Evolutionary conservation across 2,329 filamentous ascomycete species (phyloP).

Genomic region (Ophiostoma sp.): DNA sequence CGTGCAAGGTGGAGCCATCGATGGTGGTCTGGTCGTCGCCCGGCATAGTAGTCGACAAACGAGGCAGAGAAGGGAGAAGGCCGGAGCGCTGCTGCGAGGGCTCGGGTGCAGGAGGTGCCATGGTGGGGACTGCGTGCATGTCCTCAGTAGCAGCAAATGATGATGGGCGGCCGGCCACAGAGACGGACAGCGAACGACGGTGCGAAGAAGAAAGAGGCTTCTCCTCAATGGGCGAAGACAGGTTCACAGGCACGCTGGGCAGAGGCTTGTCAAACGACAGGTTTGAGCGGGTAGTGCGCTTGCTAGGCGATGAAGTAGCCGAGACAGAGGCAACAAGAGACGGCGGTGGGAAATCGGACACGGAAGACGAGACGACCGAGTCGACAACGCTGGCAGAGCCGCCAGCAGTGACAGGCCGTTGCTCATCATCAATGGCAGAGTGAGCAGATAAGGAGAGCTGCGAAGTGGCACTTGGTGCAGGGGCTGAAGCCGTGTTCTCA

Average conservation of each 20-base stretch:
- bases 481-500: conserved; percentile 31
- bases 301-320: conserved; percentile 19
- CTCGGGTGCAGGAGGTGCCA: conserved; percentile 10
- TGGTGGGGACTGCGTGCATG: conserved; percentile 20
- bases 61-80: conserved; percentile 50
- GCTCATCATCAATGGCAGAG: conserved; percentile 29
- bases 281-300: conserved; percentile 33
- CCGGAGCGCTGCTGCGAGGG: not conserved
- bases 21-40: conserved; percentile 43
- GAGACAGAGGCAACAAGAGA: conserved; percentile 14
- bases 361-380: conserved; percentile 31
- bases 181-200: conserved; percentile 33
- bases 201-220: conserved; percentile 24
- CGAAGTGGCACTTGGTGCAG: conserved; percentile 29
- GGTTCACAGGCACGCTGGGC: conserved; percentile 52
- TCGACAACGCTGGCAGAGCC: conserved; percentile 35
- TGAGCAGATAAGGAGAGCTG: conserved; percentile 28
- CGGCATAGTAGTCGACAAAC: conserved; percentile 47
- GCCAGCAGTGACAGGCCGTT: conserved; percentile 22
- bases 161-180: conserved; percentile 39
- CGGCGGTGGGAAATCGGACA: conserved; percentile 26
- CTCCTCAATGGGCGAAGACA: conserved; percentile 40
- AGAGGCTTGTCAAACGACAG: conserved; percentile 61
- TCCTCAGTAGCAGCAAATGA: conserved; percentile 39
- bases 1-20: conserved; percentile 29